These are phyloP conservation scores for Nemania sp. DNA, from an alignment of 2,329 filamentous ascomycete genomes.

Conservation along the genomic window DNA sequence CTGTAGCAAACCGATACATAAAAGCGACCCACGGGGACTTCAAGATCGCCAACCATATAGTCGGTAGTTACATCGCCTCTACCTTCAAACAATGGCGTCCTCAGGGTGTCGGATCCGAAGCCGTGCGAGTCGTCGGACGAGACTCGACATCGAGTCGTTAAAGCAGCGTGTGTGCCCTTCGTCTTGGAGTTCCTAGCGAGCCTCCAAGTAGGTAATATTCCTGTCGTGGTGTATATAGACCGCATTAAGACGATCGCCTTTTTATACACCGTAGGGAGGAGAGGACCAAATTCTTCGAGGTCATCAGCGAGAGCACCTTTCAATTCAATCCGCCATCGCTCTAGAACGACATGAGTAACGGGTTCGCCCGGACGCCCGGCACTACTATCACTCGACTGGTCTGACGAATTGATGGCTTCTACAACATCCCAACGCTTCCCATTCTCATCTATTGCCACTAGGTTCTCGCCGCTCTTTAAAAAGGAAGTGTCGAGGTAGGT, in stretches of 20 bases:
- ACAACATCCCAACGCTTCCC: slow-evolving; percentile 92
- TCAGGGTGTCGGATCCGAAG: slow-evolving; percentile 69
- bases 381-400: slow-evolving; percentile 55
- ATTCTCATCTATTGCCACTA: slow-evolving; percentile 85
- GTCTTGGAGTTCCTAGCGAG: slow-evolving; percentile 73
- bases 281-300: slow-evolving; percentile 62
- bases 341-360: slow-evolving; percentile 77
- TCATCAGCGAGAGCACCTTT: slow-evolving; percentile 60
- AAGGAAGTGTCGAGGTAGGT: slow-evolving; percentile 82
- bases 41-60: slow-evolving; percentile 81
- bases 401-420: slow-evolving; percentile 74
- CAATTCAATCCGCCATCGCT: slow-evolving; percentile 88
- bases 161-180: slow-evolving; percentile 68
- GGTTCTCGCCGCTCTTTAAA: slow-evolving; percentile 80
- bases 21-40: slow-evolving; percentile 84
- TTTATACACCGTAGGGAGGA: slow-evolving; percentile 90
- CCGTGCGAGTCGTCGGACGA: slow-evolving; percentile 62
- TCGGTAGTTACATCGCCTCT: slow-evolving; percentile 69
- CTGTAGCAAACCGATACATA: slow-evolving; percentile 83
- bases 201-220: slow-evolving; percentile 85
- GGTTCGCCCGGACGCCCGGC: slow-evolving; percentile 49
- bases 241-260: slow-evolving; percentile 95
- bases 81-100: slow-evolving; percentile 69
- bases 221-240: slow-evolving; percentile 80
- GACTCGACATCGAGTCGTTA: slow-evolving; percentile 83